Evolutionary conservation across 2,329 filamentous ascomycete species (phyloP).

Genomic region (Aureobasidium sp.): DNA sequence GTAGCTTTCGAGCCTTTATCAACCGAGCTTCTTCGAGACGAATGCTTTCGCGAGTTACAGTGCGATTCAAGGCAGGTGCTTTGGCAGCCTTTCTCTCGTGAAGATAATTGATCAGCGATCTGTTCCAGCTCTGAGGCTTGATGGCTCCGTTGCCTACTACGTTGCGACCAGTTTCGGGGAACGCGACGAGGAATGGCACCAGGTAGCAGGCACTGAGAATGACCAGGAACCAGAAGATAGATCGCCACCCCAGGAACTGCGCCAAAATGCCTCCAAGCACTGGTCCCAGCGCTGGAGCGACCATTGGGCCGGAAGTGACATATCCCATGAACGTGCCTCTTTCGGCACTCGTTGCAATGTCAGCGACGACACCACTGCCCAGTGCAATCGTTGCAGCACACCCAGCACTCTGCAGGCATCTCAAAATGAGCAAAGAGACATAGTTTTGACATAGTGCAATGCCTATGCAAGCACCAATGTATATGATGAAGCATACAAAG

Average conservation of each 20-base stretch:
- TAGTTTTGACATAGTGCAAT: conserved; percentile 33
- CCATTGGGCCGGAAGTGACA: conserved; percentile 22
- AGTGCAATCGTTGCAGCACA: conserved; percentile 33
- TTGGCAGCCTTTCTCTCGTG: conserved; percentile 15
- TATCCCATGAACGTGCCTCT: conserved; percentile 28
- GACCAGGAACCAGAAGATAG: conserved; percentile 37
- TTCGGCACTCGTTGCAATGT: conserved; percentile 28
- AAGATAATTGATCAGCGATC: conserved; percentile 22
- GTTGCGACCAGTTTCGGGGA: conserved; percentile 33
- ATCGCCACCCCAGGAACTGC: conserved; percentile 28
- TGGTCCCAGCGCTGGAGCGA: conserved; percentile 20
- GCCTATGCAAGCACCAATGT: conserved; percentile 34
- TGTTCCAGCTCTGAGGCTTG: conserved; percentile 23
- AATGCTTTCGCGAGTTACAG: conserved; percentile 19
- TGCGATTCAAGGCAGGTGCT: conserved; percentile 17
- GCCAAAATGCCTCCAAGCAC: conserved; percentile 26
- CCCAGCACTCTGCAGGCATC: conserved; percentile 33
- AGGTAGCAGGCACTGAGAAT: conserved; percentile 30
- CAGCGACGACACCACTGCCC: conserved; percentile 27
- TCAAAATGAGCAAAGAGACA: conserved; percentile 28
- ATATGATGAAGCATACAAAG: conserved; percentile 37
- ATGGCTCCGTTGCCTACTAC: conserved; percentile 32
- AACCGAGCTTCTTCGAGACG: conserved; percentile 20
- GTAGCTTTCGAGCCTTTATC: conserved; percentile 26
- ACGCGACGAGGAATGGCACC: conserved; percentile 22